phyloP scores from a whole-genome alignment of 345 rosid species.

The Salix udensis region DNA sequence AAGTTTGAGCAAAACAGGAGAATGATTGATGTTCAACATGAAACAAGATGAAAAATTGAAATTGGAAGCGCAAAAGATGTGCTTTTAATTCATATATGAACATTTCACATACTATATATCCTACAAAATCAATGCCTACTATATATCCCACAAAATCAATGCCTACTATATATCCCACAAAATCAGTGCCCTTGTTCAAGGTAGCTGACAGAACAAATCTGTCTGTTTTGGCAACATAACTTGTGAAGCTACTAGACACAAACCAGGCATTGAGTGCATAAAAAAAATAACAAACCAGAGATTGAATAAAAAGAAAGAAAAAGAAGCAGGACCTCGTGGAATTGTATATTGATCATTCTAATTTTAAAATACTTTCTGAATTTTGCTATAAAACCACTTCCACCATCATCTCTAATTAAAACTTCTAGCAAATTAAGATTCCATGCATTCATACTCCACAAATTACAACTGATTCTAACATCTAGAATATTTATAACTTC shows the following conservation, averaged over 20 bases:
- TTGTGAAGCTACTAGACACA: background rate
- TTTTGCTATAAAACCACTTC: background rate
- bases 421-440: background rate
- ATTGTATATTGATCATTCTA: background rate
- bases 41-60: background rate
- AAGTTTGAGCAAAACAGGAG: background rate
- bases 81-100: background rate
- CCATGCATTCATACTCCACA: background rate
- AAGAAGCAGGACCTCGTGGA: background rate
- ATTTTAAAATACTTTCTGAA: background rate
- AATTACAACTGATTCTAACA: background rate
- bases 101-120: background rate
- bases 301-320: background rate
- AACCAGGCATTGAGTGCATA: background rate
- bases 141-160: background rate
- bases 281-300: background rate
- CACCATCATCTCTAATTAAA: constrained; percentile 2
- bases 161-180: background rate
- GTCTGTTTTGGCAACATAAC: background rate
- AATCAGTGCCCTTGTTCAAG: background rate
- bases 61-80: background rate
- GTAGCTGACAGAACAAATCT: background rate
- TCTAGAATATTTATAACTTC: background rate
- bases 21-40: background rate
- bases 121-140: background rate